These are phyloP conservation scores for Kluyveromyces nonfermentans DNA, from an alignment of 805 yeast species.

Conservation along the genomic window DNA sequence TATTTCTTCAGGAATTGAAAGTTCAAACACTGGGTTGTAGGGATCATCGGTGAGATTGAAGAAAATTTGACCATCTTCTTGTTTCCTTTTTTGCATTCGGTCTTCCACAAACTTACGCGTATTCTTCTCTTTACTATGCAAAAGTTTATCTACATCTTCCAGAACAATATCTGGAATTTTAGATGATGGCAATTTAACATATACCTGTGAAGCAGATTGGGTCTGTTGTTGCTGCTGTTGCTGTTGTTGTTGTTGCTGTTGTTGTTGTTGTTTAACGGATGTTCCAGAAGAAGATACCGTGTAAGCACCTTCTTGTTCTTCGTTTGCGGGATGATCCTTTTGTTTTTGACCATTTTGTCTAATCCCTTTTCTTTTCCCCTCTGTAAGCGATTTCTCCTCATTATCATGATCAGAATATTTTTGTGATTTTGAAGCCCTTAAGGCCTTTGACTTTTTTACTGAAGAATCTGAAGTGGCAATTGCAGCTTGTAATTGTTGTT, in stretches of 20 bases:
- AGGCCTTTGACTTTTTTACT: conserved; percentile 10
- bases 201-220: conserved; percentile 45
- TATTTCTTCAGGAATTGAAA: conserved; percentile 44
- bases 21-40: conserved; percentile 68
- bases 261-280: conserved; percentile 9
- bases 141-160: conserved; percentile 67
- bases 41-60: conserved; percentile 83
- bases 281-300: conserved; percentile 5
- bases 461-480: conserved; percentile 14
- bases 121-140: conserved; percentile 65
- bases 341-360: conserved; percentile 3
- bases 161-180: conserved; percentile 89
- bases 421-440: conserved; percentile 12
- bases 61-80: conserved; percentile 62
- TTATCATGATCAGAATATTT: conserved; percentile 3
- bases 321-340: conserved; percentile 4
- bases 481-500: conserved; percentile 14
- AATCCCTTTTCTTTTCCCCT: neutral
- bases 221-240: conserved; percentile 15
- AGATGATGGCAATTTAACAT: conserved; percentile 80
- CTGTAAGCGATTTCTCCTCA: conserved; percentile 3
- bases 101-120: conserved; percentile 80
- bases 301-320: neutral
- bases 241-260: conserved; percentile 13
- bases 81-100: conserved; percentile 60